These are phyloP conservation scores for Crotalaria pallida DNA, from an alignment of 306 rosid genomes.

Conservation along the genomic window DNA sequence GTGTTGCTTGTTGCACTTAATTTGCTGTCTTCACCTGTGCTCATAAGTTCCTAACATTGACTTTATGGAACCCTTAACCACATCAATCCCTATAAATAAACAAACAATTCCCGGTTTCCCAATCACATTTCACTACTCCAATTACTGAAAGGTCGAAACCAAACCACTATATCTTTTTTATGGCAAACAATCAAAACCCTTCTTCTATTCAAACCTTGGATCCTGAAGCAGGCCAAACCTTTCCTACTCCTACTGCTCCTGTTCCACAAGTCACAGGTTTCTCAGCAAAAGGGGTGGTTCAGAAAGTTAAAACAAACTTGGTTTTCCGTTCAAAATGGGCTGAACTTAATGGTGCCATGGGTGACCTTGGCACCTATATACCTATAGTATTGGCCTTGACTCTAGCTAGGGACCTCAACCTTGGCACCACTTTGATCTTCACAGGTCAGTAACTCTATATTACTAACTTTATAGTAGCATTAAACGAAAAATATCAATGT, in stretches of 20 bases:
- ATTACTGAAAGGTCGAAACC: not conserved
- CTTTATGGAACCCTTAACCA: too few species aligned
- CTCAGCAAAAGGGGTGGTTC: not conserved
- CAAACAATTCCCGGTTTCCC: too few species aligned
- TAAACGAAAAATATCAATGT: too few species aligned
- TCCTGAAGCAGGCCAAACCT: not conserved
- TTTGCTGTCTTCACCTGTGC: too few species aligned
- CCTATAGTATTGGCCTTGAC: conserved; percentile 54
- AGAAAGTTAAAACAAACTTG: conserved; percentile 41
- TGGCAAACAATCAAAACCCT: conserved; percentile 34
- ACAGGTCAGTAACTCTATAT: conserved; percentile 19
- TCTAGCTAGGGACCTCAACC: conserved; percentile 40
- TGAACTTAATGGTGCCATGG: conserved; percentile 70
- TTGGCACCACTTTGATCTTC: conserved; percentile 62
- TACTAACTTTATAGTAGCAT: too few species aligned
- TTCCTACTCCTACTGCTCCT: not conserved
- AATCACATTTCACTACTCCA: too few species aligned
- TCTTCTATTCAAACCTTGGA: conserved; percentile 19
- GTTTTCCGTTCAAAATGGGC: conserved; percentile 51
- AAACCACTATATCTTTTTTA: conserved; percentile 1
- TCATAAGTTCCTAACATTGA: too few species aligned
- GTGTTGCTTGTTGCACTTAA: too few species aligned
- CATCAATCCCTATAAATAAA: too few species aligned
- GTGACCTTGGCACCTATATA: conserved; percentile 73
- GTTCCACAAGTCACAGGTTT: not conserved